Percentiles rank a stretch among this genome's conserved stretches.
Conservation (phyloP, 2,329 filamentous ascomycete species). For the Fusarium dlaminii region DNA sequence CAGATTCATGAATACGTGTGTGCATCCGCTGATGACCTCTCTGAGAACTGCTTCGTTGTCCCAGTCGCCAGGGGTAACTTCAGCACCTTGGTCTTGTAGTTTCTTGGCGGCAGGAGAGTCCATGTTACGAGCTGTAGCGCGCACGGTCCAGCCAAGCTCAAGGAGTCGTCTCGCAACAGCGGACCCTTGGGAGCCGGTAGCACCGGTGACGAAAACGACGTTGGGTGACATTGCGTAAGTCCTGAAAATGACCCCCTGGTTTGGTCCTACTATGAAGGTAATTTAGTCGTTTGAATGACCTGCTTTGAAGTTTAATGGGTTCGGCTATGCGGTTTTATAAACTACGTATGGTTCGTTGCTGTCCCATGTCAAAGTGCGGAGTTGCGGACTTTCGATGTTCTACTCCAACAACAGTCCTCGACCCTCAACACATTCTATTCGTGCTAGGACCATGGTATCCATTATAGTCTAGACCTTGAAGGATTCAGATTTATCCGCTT, state of each 20-base stretch:
- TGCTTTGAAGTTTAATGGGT: fast-evolving
- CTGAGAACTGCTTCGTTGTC: neutral
- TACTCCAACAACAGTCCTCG: neutral
- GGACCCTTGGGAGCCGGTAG: constrained; percentile 2
- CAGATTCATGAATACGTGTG: neutral
- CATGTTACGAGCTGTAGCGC: neutral
- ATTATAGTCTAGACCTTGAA: neutral
- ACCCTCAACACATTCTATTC: neutral
- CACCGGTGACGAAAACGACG: constrained; percentile 1
- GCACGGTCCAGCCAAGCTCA: neutral
- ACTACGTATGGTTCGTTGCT: neutral
- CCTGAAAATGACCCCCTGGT: too few relatives aligned
- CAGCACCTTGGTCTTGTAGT: neutral
- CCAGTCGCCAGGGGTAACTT: neutral
- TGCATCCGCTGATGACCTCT: neutral
- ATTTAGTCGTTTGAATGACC: too few relatives aligned
- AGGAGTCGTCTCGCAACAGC: neutral
- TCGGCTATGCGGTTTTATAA: neutral
- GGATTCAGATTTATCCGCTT: neutral
- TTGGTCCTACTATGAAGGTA: neutral
- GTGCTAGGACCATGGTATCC: neutral
- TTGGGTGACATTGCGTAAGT: neutral
- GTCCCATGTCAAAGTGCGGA: neutral
- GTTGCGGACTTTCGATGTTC: neutral
- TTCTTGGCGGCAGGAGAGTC: neutral